Base-by-base conservation (phyloP, 345 rosid species). In the Anacardium occidentale region DNA sequence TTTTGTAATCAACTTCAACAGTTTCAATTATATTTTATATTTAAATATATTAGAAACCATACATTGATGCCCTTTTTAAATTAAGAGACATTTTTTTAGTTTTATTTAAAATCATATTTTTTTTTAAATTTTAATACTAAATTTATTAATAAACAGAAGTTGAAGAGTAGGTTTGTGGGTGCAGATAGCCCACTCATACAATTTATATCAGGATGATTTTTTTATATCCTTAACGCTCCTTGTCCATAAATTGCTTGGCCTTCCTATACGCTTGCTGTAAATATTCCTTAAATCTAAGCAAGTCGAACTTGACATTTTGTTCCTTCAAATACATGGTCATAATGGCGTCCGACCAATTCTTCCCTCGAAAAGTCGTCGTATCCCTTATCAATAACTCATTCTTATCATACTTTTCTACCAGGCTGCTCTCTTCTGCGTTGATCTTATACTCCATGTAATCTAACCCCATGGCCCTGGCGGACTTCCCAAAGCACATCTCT, bases 241-340 rank as follows among this genome's bases (percentile, higher is more conserved):
- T 72, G 11, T 82, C 76, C 88, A 86, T 81, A 34, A 86, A 85
- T 17, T 10, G 50, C 67, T 69, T 84, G 32, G 91, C 84, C 62
- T 77, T 83, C 47, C 58, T 5, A 50, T 79, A 83, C 24, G 77
- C 85, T 73, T 66, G 12, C 54, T 62, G n/a, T 73, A 89, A 76
- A 75, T 77, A 75, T 56, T 74, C 52, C 76, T 83, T 80, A 62
- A 87, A 87, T 74, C 87, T 65, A 55, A 56, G 50, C 68, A 87
- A 70, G 75, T 82, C 86, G 10, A 87, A 34, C 56, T 65, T 81
- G 18, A 90, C 80, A 70, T 90, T 75, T 78, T 92, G 93, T 56
- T 83, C 85, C 77, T 81, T 88, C 61, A 90, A 74, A 66, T 90
- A 90, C 21, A 88, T 85, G 2, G 77, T 74, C 92, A 86, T 90